Conservation (phyloP, 106 monocot genomes). For the Phalaenopsis aphrodite region DNA sequence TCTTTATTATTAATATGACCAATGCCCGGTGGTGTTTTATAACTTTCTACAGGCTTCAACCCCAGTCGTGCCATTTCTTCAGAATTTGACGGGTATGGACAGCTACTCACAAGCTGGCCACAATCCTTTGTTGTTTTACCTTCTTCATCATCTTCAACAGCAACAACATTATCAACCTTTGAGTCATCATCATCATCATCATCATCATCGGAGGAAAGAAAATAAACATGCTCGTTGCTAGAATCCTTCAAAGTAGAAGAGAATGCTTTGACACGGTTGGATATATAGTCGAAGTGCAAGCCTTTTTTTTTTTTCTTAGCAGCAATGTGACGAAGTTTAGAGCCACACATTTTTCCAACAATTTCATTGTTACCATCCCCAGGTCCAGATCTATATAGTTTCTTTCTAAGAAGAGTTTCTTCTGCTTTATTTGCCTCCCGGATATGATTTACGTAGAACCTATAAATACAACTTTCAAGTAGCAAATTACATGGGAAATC, state of each 20-base stretch:
- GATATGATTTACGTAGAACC: conserved; percentile 44
- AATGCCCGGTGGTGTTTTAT: conserved; percentile 7
- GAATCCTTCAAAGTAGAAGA: conserved; percentile 33
- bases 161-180: conserved; percentile 18
- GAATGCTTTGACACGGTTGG: conserved; percentile 49
- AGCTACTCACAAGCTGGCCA: conserved; percentile 48
- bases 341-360: conserved; percentile 2
- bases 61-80: conserved; percentile 85
- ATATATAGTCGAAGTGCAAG: conserved; percentile 46
- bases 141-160: conserved; percentile 16
- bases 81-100: conserved; percentile 90
- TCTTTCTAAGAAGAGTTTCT: conserved; percentile 22
- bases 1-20: conserved; percentile 8
- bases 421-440: conserved; percentile 47
- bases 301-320: conserved; percentile 51
- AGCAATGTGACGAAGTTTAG: conserved; percentile 10
- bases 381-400: conserved; percentile 1
- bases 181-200: conserved; percentile 31
- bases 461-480: conserved; percentile 13
- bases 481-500: background rate
- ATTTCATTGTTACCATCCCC: conserved; percentile 1
- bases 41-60: conserved; percentile 27
- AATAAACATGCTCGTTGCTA: conserved; percentile 52
- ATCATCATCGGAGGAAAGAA: conserved; percentile 42
- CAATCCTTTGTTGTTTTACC: conserved; percentile 13